A percentile compares a stretch with the other conserved stretches of the same genome.
phyloP scores from a whole-genome alignment of 306 rosid genomes.

The Cyclanthera cordifolia region DNA sequence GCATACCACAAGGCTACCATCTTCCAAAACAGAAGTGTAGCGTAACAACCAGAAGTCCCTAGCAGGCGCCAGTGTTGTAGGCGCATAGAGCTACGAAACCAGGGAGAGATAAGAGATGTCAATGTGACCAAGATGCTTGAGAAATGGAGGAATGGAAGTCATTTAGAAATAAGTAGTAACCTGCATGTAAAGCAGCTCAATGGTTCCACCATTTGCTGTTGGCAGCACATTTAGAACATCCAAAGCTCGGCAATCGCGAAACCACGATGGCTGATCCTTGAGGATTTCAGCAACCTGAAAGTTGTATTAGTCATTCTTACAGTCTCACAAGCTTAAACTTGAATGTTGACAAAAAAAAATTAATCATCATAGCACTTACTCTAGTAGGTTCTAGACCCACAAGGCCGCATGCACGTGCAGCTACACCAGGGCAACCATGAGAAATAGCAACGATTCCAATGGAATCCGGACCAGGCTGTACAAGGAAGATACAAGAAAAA shows the following conservation, averaged over 20 bases:
- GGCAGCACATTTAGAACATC: slow-evolving; percentile 89
- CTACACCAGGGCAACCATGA: slow-evolving; percentile 99
- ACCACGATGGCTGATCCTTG: slow-evolving; percentile 92
- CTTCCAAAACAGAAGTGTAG: slow-evolving; percentile 87
- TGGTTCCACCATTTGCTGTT: slow-evolving; percentile 94
- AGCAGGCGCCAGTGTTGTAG: slow-evolving; percentile 89
- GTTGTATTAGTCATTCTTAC: slow-evolving; percentile 14
- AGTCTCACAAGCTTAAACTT: slow-evolving; percentile 12
- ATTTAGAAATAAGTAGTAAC: slow-evolving; percentile 17
- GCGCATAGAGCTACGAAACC: slow-evolving; percentile 65
- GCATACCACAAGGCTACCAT: slow-evolving; percentile 85
- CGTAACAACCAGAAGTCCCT: slow-evolving; percentile 96
- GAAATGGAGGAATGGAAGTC: neutral
- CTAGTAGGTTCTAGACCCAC: slow-evolving; percentile 99
- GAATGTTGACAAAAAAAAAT: slow-evolving; percentile 6
- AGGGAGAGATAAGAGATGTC: neutral
- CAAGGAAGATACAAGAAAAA: slow-evolving; percentile 10
- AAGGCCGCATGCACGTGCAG: slow-evolving; percentile 99
- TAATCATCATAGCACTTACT: slow-evolving; percentile 37
- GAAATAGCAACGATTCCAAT: slow-evolving; percentile 99
- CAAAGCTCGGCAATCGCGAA: slow-evolving; percentile 97
- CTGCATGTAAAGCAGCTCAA: slow-evolving; percentile 99
- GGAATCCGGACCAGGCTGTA: slow-evolving; percentile 99
- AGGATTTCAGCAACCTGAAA: slow-evolving; percentile 93
- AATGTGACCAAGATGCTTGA: neutral